Evolutionary conservation across 2,329 filamentous ascomycete genomes (phyloP), one percentile per base, ranked within the genome.

Genomic region (Bipolaris gigantea): DNA sequence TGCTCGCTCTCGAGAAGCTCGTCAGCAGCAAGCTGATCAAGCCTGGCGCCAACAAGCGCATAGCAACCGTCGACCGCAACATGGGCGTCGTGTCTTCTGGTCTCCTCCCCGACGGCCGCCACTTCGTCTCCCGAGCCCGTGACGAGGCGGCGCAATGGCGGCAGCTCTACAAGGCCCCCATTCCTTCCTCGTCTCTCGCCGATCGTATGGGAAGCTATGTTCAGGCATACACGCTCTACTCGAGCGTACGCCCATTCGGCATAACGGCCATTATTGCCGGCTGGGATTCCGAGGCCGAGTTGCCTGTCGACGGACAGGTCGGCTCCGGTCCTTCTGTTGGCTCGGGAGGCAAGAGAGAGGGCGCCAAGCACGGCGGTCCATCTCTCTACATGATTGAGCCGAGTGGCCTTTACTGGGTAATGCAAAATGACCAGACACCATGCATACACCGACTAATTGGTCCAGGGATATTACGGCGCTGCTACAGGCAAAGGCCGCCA

Each of bases 341-440:
- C 54, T 86, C 90, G 21, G 93, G 93, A 60, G 93, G 93, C 71
- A 96, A 94, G 79, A 83, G 87, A 39, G 77, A 85, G 56, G 80
- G 85, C 69, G 87, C 86, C 70, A 89, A 85, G 75, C 86, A 92
- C 73, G 94, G 94, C 65, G 94, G 93, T 1, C 94, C 94, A 19
- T 92, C 87, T 60, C 85, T 99, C 58, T 99, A 97, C 83, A 99
- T 99, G 94, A 93, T 99, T 66, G 94, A 99, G 81, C 94, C 94
- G 38, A 96, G 92, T 71, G 94, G 94, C 51, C 79, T 93, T 64
- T 97, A 96, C 82, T 99, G 94, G 94, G 84, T 86, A 80, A 80
- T 48, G 78, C 62, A 30, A 18, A 27, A 15, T 4, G 15, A 11
- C 9, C 1, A 1, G 5, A 35, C 43, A 38, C 15, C 8, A 18